These are phyloP conservation scores for Penicillium coprophilum DNA, from an alignment of 495 filamentous ascomycete species.

Conservation along the genomic window DNA sequence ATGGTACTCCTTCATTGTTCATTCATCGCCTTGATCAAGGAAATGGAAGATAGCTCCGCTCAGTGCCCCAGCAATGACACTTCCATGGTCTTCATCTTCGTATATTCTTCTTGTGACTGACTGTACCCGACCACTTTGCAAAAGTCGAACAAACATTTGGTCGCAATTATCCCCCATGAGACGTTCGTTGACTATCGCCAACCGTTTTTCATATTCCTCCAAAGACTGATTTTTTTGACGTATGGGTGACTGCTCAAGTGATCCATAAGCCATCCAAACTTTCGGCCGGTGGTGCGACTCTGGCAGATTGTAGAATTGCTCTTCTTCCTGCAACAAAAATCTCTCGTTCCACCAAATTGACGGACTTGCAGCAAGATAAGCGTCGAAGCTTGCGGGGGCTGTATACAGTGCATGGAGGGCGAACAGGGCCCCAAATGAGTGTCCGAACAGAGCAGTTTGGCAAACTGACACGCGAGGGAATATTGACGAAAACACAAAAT, in stretches of 20 bases:
- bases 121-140: constrained; percentile 6
- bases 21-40: constrained; percentile 8
- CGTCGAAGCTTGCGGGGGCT: constrained; percentile 16
- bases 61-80: constrained; percentile 25
- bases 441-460: constrained; percentile 24
- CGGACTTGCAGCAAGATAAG: constrained; percentile 27
- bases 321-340: constrained; percentile 19
- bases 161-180: constrained; percentile 29
- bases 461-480: constrained; percentile 17
- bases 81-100: constrained; percentile 29
- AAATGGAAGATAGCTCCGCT: constrained; percentile 24
- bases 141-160: constrained; percentile 15
- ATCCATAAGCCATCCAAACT: constrained; percentile 22
- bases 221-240: constrained; percentile 9
- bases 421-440: constrained; percentile 27
- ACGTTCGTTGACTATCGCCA: constrained; percentile 7
- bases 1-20: not conserved
- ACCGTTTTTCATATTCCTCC: constrained; percentile 15
- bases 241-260: constrained; percentile 22
- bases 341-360: constrained; percentile 30
- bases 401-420: constrained; percentile 24
- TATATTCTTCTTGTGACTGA: constrained; percentile 16
- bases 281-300: not conserved
- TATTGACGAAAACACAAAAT: constrained; percentile 13
- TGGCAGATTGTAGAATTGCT: constrained; percentile 5